A percentile compares a stretch with the other conserved stretches of the same genome.
These are phyloP conservation scores for Boletus speciosus DNA, from an alignment of 768 basidiomycete species.

Conservation along the genomic window DNA sequence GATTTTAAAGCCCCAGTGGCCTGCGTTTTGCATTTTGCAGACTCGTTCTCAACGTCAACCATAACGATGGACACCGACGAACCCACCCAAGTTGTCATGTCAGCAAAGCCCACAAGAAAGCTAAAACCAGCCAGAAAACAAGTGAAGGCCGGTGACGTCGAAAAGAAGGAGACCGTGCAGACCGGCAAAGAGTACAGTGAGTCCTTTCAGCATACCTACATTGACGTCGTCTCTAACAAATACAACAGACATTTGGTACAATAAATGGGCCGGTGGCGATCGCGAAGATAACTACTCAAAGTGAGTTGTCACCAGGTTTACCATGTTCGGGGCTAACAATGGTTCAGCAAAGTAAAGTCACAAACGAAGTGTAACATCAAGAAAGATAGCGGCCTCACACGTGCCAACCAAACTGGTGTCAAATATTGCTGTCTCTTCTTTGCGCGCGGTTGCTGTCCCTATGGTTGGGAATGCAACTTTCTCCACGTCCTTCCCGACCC, in stretches of 20 bases:
- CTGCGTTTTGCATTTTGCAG: not conserved
- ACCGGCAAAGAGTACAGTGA: constrained; percentile 95
- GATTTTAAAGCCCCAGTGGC: not conserved
- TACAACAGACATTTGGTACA: constrained; percentile 89
- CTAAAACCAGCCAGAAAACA: constrained; percentile 92
- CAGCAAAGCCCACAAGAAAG: constrained; percentile 49
- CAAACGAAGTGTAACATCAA: constrained; percentile 90
- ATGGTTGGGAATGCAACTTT: constrained; percentile 98
- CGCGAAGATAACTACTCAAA: constrained; percentile 95
- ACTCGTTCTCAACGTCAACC: not conserved
- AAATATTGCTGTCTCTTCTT: constrained; percentile 96
- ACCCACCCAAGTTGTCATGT: constrained; percentile 13
- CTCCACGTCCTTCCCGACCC: constrained; percentile 84
- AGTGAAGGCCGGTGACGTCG: constrained; percentile 86
- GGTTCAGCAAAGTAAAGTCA: constrained; percentile 81
- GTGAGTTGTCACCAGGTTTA: constrained; percentile 41
- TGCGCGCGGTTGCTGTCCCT: constrained; percentile 93
- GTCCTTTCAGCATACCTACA: constrained; percentile 28
- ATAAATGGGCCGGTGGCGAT: constrained; percentile 99
- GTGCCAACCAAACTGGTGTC: constrained; percentile 90
- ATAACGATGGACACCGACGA: constrained; percentile 33
- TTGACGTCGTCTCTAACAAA: constrained; percentile 4
- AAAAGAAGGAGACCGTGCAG: constrained; percentile 83
- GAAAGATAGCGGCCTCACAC: constrained; percentile 86
- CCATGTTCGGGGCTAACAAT: not conserved